These are phyloP conservation scores for Phytopythium ostracodes DNA, from an alignment of 352 stramenopile species.

Conservation along the genomic window DNA sequence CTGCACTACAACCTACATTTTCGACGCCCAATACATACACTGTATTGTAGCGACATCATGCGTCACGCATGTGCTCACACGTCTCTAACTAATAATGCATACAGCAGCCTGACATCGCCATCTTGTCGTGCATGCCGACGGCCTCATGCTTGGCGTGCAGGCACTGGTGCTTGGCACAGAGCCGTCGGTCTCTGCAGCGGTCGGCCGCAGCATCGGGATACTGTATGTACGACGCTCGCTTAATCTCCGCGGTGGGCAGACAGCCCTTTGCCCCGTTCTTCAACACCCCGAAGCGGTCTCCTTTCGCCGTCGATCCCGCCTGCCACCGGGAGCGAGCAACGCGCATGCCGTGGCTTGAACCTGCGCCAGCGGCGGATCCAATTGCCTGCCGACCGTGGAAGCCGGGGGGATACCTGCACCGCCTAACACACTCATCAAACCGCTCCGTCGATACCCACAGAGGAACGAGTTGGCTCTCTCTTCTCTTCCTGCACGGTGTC, in stretches of 20 bases:
- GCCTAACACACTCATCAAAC: constrained; percentile 1
- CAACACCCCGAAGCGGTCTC: not conserved
- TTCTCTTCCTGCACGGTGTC: too few relatives aligned
- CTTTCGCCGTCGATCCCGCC: too few relatives aligned
- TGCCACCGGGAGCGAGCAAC: not conserved
- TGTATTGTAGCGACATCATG: too few relatives aligned
- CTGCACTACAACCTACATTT: too few relatives aligned
- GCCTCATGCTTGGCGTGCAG: too few relatives aligned
- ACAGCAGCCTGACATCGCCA: too few relatives aligned
- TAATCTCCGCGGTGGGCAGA: not conserved
- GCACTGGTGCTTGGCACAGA: not conserved
- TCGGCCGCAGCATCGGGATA: too few relatives aligned
- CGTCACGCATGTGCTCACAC: too few relatives aligned
- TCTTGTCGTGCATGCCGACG: too few relatives aligned
- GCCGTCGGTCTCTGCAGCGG: not conserved
- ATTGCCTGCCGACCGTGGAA: not conserved
- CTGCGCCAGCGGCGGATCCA: not conserved
- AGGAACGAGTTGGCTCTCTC: too few relatives aligned
- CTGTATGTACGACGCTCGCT: not conserved
- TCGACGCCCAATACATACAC: too few relatives aligned
- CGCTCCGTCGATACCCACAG: not conserved
- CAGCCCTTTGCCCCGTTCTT: not conserved
- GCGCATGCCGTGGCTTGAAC: not conserved
- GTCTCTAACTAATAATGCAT: too few relatives aligned
- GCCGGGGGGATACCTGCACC: not conserved